These are phyloP conservation scores for Ceratocystis ficicola DNA, from an alignment of 2,329 filamentous ascomycete genomes.

Conservation along the genomic window DNA sequence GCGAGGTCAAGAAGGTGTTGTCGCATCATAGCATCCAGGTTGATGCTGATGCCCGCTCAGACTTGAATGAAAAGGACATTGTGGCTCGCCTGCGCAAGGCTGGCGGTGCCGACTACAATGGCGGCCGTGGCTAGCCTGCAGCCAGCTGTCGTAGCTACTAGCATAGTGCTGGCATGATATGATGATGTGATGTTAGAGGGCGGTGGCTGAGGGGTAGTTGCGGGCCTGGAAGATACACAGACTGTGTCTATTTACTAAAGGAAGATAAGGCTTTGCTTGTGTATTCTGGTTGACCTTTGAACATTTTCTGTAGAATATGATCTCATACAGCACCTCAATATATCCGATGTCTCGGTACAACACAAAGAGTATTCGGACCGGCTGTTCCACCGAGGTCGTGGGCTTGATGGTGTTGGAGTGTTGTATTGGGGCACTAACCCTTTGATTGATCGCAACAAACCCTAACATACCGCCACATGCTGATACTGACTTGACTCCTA, in stretches of 20 bases:
- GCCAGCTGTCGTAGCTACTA: not conserved
- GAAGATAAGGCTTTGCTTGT: slow-evolving; percentile 1
- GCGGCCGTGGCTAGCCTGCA: slow-evolving; percentile 40
- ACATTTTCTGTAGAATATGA: slow-evolving; percentile 11
- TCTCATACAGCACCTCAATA: slow-evolving; percentile 16
- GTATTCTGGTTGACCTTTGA: slow-evolving; percentile 4
- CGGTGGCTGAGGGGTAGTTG: not conserved
- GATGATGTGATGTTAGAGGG: no score
- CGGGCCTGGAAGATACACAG: not conserved
- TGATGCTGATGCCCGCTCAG: slow-evolving; percentile 46
- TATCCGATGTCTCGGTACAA: slow-evolving; percentile 3
- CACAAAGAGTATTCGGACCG: not conserved
- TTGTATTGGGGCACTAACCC: not conserved
- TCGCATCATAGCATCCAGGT: slow-evolving; percentile 54
- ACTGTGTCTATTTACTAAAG: not conserved
- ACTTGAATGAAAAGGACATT: slow-evolving; percentile 50
- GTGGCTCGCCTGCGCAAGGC: slow-evolving; percentile 50
- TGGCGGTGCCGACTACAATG: slow-evolving; percentile 60
- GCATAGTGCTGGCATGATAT: not conserved
- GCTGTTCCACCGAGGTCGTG: not conserved
- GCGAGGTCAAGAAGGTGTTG: slow-evolving; percentile 51
- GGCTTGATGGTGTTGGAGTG: not conserved
- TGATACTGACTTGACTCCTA: no score
- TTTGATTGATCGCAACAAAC: no score
- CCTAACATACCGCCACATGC: no score